phyloP scores from a whole-genome alignment of 164 flowering plant genomes.

The Nelumbo lutea region DNA sequence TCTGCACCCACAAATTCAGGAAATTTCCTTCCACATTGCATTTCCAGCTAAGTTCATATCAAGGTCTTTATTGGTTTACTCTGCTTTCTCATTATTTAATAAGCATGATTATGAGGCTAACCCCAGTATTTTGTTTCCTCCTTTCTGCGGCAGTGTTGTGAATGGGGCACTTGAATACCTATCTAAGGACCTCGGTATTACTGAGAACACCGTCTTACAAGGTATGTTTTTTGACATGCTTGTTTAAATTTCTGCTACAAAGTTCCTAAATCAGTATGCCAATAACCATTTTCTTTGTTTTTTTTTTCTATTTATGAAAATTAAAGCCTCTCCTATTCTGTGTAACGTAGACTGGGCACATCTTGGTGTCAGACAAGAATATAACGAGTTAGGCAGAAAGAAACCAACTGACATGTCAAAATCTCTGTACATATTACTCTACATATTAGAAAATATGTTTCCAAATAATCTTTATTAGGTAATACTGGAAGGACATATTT shows the following conservation, averaged over 20 bases:
- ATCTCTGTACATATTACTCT: too few relatives aligned
- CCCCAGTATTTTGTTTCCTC: background rate
- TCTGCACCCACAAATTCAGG: background rate
- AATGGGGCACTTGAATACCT: conserved; percentile 98
- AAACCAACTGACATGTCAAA: background rate
- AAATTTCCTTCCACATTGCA: background rate
- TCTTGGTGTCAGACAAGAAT: too few relatives aligned
- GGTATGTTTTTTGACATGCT: conserved; percentile 41
- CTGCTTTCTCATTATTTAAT: background rate
- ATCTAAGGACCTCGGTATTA: conserved; percentile 86
- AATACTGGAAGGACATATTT: too few relatives aligned
- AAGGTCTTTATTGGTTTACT: background rate
- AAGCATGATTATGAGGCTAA: background rate
- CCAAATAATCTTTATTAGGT: too few relatives aligned
- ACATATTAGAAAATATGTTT: too few relatives aligned
- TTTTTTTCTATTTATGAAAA: background rate
- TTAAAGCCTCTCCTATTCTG: background rate
- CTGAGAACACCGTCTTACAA: conserved; percentile 75
- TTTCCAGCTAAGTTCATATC: background rate
- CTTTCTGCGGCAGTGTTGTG: conserved; percentile 68
- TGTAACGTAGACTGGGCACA: background rate
- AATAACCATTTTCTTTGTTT: background rate
- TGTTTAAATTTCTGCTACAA: background rate
- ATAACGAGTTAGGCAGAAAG: too few relatives aligned
- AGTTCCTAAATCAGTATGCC: background rate